Conservation (phyloP, 2,329 filamentous ascomycete species). For the Cladophialophora bantiana region DNA sequence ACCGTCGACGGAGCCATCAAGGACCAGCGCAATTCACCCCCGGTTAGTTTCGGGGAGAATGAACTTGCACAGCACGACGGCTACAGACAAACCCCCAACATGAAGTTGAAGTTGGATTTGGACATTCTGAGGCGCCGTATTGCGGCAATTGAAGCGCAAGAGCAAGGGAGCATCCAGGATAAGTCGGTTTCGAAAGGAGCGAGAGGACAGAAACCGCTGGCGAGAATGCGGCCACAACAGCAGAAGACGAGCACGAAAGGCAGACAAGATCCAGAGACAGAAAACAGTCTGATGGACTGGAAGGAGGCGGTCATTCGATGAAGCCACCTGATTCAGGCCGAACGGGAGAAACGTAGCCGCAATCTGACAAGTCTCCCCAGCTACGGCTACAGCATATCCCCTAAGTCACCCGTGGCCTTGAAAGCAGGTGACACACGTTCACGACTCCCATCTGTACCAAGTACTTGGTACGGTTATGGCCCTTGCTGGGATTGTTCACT, state of each 20-base stretch:
- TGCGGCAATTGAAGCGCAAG: constrained; percentile 14
- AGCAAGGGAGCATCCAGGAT: background rate
- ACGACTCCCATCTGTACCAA: background rate
- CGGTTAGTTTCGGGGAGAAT: background rate
- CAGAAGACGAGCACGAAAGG: background rate
- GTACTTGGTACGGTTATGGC: too few species aligned
- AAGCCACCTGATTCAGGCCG: background rate
- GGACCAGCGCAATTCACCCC: constrained; percentile 6
- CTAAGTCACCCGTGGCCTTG: background rate
- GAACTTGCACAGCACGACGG: background rate
- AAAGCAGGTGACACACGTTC: background rate
- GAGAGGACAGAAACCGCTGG: background rate
- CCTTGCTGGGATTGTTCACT: too few species aligned
- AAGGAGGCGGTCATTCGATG: constrained; percentile 12
- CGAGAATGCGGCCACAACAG: background rate
- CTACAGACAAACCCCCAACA: constrained; percentile 1
- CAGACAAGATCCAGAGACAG: background rate
- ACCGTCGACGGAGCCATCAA: constrained; percentile 24
- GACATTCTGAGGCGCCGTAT: constrained; percentile 25
- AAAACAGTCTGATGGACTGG: constrained; percentile 9
- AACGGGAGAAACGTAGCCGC: background rate
- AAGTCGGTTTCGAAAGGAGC: background rate
- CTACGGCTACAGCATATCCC: background rate
- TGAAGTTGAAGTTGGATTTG: constrained; percentile 15
- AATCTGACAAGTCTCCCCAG: background rate